These are phyloP conservation scores for Hibiscus tridactylites DNA, from an alignment of 345 rosid genomes.

Conservation along the genomic window DNA sequence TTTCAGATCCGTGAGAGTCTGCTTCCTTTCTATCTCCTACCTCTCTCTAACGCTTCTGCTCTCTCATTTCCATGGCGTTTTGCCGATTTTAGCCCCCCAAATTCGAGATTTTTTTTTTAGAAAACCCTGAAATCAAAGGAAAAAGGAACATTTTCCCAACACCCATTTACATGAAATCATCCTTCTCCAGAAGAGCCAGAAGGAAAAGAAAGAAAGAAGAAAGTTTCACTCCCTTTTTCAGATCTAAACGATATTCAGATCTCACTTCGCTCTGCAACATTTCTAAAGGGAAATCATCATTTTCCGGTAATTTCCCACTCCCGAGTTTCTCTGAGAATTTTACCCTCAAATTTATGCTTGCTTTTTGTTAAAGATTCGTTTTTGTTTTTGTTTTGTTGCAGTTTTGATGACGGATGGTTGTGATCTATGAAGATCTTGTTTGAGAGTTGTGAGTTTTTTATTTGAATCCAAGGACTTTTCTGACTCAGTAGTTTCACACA, in stretches of 20 bases:
- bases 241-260: constrained; percentile 9
- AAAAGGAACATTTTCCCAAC: background rate
- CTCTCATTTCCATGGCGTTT: constrained; percentile 10
- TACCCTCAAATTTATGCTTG: background rate
- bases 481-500: background rate
- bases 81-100: background rate
- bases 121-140: background rate
- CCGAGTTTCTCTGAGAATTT: background rate
- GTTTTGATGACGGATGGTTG: constrained; percentile 10
- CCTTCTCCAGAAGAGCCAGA: background rate
- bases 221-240: background rate
- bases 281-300: background rate
- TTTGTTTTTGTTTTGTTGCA: constrained; percentile 7
- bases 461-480: constrained; percentile 12
- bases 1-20: constrained; percentile 38
- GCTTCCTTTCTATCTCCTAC: constrained; percentile 2
- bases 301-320: constrained; percentile 15
- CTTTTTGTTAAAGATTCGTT: background rate
- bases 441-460: constrained; percentile 6
- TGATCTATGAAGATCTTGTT: constrained; percentile 16
- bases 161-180: background rate
- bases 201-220: background rate
- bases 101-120: background rate
- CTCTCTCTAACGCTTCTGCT: background rate
- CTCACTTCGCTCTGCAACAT: constrained; percentile 5